Conservation (phyloP, 495 filamentous ascomycete genomes). For the Pseudomonodictys pantanalensis region DNA sequence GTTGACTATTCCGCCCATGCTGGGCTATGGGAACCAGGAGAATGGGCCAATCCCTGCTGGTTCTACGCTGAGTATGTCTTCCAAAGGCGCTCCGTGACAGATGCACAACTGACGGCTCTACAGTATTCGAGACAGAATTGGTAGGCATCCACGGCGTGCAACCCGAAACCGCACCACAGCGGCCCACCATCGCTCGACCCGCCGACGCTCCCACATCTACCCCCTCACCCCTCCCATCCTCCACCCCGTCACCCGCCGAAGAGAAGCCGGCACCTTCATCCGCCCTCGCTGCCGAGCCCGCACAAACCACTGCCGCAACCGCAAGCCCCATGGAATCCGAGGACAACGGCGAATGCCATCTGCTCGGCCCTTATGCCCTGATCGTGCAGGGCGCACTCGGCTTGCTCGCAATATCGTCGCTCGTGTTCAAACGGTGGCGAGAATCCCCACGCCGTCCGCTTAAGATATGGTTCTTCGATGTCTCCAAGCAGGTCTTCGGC, state of each 20-base stretch:
- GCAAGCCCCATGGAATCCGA: slow-evolving; percentile 37
- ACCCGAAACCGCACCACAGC: slow-evolving; percentile 15
- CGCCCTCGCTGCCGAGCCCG: slow-evolving; percentile 2
- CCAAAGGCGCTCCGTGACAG: not conserved
- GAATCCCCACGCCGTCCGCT: slow-evolving; percentile 88
- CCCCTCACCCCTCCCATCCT: slow-evolving; percentile 8
- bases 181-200: slow-evolving; percentile 16
- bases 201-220: not conserved
- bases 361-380: slow-evolving; percentile 84
- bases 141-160: slow-evolving; percentile 79
- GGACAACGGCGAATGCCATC: slow-evolving; percentile 67
- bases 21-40: slow-evolving; percentile 69
- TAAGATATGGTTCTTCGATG: slow-evolving; percentile 96
- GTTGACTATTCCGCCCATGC: slow-evolving; percentile 83
- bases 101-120: slow-evolving; percentile 31
- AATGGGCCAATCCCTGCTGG: slow-evolving; percentile 78
- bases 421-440: slow-evolving; percentile 90
- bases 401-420: slow-evolving; percentile 71
- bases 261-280: not conserved
- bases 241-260: slow-evolving; percentile 5
- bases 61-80: slow-evolving; percentile 61
- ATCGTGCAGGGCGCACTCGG: slow-evolving; percentile 88
- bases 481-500: slow-evolving; percentile 95
- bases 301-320: slow-evolving; percentile 4
- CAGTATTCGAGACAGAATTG: slow-evolving; percentile 91